Evolutionary conservation across 495 filamentous ascomycete genomes (phyloP), one percentile per base, ranked within the genome.

Genomic region (Penicillium soppii): DNA sequence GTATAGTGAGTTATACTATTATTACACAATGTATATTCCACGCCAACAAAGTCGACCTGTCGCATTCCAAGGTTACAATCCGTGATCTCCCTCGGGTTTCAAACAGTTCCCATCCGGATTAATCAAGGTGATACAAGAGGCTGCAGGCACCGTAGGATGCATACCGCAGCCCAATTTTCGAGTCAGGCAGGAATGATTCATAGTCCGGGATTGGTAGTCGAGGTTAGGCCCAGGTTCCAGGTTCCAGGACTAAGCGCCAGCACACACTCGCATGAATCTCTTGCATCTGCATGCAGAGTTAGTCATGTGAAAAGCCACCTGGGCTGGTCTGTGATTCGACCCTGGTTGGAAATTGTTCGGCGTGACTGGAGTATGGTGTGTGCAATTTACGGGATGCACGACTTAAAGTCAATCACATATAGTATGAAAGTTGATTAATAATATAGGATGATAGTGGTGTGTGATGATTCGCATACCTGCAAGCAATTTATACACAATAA

Each of bases 251-350:
- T 65, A 54, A 62, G 58, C 61, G 58, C 58, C 56, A 59, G 45
- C 56, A 46, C 56, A 57, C n/a, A 59, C 52, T 16, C 41, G 53
- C 56, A 54, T 54, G 42, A 55, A 62, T 65, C 62, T 65, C 56
- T 57, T 60, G 59, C 58, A 61, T 52, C 46, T 62, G 69, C 70
- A 73, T 73, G 70, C 68, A 73, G 68, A 69, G 54, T 52, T 37
- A 59, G 67, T 73, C 70, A 73, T 73, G 70, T 73, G 70, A 62
- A 51, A 50, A 49, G 53, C 53, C 50, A 30, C 54, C 43, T 45
- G 35, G 56, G n/a, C 37, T 27, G 42, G 39, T 52, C 32, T 55
- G 21, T 19, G 30, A 33, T 38, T n/a, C n/a, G n/a, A n/a, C n/a
- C n/a, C n/a, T n/a, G n/a, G n/a, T n/a, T n/a, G n/a, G n/a, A n/a